Conservation (phyloP, 768 basidiomycete species). For the Wakefieldia striispora region DNA sequence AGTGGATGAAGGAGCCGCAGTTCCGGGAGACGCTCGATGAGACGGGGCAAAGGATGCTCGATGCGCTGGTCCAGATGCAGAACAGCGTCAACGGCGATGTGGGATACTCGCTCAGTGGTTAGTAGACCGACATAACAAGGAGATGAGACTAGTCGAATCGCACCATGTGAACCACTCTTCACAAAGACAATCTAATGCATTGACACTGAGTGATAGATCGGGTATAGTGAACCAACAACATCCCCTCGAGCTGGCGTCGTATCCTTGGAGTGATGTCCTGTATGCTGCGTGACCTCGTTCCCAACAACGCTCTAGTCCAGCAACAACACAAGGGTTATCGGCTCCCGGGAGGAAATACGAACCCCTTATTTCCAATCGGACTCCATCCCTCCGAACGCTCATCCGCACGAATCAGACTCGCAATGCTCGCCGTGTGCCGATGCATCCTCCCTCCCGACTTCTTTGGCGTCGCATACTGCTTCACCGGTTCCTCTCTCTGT, state of each 20-base stretch:
- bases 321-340: constrained; percentile 12
- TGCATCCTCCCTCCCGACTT: constrained; percentile 45
- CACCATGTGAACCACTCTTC: no score
- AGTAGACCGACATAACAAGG: background rate
- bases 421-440: constrained; percentile 81
- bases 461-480: constrained; percentile 11
- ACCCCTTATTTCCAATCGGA: constrained; percentile 55
- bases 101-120: constrained; percentile 51
- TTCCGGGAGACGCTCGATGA: constrained; percentile 45
- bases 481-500: background rate
- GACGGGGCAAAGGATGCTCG: constrained; percentile 46
- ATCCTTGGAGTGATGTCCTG: background rate
- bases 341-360: constrained; percentile 46
- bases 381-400: constrained; percentile 82
- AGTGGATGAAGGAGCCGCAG: constrained; percentile 59
- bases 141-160: background rate
- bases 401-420: constrained; percentile 74
- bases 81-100: constrained; percentile 38
- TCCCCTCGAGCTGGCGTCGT: background rate
- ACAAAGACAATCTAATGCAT: background rate
- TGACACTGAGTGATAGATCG: background rate
- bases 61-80: constrained; percentile 56
- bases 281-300: background rate
- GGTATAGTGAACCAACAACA: constrained; percentile 11
- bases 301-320: background rate